Evolutionary conservation across 2,329 filamentous ascomycete species (phyloP).

Genomic region (Saccharata proteae): DNA sequence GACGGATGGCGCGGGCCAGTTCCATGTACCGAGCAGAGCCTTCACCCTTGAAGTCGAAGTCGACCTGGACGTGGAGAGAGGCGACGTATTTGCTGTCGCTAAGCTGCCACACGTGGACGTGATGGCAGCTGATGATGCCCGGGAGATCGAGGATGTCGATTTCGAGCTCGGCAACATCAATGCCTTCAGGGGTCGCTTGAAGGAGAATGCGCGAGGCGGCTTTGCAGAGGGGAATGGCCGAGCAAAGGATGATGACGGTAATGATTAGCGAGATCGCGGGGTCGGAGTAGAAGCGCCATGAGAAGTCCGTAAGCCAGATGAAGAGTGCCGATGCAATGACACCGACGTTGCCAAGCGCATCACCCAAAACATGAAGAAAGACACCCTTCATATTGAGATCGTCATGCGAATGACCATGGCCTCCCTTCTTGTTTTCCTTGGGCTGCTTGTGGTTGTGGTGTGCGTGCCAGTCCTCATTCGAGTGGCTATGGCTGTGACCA

Average conservation of each 20-base stretch:
- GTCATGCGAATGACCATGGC: conserved; percentile 64
- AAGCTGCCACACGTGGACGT: conserved; percentile 95
- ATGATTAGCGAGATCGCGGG: conserved; percentile 89
- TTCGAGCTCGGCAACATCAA: conserved; percentile 80
- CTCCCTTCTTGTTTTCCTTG: conserved; percentile 43
- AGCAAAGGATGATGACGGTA: conserved; percentile 61
- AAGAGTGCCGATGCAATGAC: conserved; percentile 73
- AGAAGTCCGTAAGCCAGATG: conserved; percentile 81
- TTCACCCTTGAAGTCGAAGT: conserved; percentile 76
- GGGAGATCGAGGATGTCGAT: conserved; percentile 79
- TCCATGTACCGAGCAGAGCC: conserved; percentile 77
- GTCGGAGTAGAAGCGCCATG: conserved; percentile 77
- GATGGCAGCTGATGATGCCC: conserved; percentile 82
- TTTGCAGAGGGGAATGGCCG: conserved; percentile 65
- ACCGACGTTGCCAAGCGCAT: conserved; percentile 76
- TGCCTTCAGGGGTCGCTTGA: conserved; percentile 82
- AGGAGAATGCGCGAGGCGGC: conserved; percentile 80
- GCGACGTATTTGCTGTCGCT: conserved; percentile 91
- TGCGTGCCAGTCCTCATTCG: conserved; percentile 38
- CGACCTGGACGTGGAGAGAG: conserved; percentile 84
- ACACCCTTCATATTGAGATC: conserved; percentile 90
- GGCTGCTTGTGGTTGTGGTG: conserved; percentile 74
- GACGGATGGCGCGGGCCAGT: conserved; percentile 67
- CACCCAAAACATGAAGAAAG: conserved; percentile 61
- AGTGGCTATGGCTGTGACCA: conserved; percentile 15